Evolutionary conservation across 345 rosid species (phyloP).

Genomic region (Hibiscus trionum): DNA sequence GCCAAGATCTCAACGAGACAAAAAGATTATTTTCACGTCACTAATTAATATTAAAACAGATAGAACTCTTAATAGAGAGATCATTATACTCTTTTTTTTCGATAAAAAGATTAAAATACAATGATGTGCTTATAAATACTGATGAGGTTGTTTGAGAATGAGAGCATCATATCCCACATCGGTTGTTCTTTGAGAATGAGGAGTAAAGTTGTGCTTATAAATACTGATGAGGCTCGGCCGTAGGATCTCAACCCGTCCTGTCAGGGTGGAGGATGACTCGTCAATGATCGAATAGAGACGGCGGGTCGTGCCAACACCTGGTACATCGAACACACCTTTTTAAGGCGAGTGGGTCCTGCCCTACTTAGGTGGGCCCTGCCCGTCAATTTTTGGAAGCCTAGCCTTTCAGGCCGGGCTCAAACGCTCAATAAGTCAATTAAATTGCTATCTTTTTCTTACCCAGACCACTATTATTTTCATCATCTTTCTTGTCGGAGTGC

Average conservation of each 20-base stretch:
- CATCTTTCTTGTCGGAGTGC: too few relatives aligned
- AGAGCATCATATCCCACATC: neutral
- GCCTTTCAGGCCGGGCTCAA: slow-evolving; percentile 8
- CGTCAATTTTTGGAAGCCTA: slow-evolving; percentile 89
- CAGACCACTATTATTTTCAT: too few relatives aligned
- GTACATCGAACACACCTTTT: slow-evolving; percentile 22
- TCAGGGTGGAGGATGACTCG: slow-evolving; percentile 71
- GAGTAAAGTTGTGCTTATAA: neutral
- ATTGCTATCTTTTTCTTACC: too few relatives aligned
- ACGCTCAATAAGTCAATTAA: too few relatives aligned
- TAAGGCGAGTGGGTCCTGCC: slow-evolving; percentile 47
- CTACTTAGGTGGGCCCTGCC: slow-evolving; percentile 58
- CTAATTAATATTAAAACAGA: too few relatives aligned
- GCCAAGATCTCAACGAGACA: too few relatives aligned
- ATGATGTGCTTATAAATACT: too few relatives aligned
- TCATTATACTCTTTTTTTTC: too few relatives aligned
- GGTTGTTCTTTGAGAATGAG: neutral
- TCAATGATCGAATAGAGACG: slow-evolving; percentile 77
- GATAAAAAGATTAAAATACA: too few relatives aligned
- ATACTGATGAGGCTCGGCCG: neutral
- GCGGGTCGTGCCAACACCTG: slow-evolving; percentile 78
- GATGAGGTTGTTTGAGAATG: too few relatives aligned
- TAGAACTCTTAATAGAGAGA: too few relatives aligned
- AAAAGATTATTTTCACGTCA: too few relatives aligned
- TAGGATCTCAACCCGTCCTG: slow-evolving; percentile 33